Base-by-base conservation (phyloP, 768 basidiomycete species). In the Leccinum aurantiacum region DNA sequence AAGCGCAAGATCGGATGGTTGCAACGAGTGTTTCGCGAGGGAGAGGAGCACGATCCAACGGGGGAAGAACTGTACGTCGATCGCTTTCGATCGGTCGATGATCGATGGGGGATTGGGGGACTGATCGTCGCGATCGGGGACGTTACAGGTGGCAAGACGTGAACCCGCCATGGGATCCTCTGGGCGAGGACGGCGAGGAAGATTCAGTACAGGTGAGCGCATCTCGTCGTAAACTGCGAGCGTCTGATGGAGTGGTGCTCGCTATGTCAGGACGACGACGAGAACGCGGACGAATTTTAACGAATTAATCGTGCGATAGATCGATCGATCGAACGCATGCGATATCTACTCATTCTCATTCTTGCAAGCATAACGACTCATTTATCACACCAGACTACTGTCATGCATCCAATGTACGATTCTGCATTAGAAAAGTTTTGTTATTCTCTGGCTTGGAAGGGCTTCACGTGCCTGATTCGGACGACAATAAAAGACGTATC, bases 141-240 rank as follows among this genome's bases (percentile, higher is more conserved):
- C 44, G 24, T 19, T 33, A 27, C n/a, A 74, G 70, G 37, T 74
- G 70, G 72, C 17, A 10, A 3, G 68, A 71, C 5, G 61, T 19
- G 5, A 0, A 1, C 1, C n/a, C 57, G 8, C 68, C 70, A 2
- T 72, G 72, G 70, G 53, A 63, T 0, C 68, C 70, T 0, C 68
- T 71, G 49, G 33, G 68, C 38, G 64, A 74, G 4, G 70, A 74
- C 4, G 70, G 70, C 11, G 57, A 41, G 1, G 65, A 61, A 47
- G 72, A 74, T 29, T 11, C n/a, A 6, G 22, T 67, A 3, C 27
- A 59, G 49, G 69, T 62, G 29, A 47, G 68, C 15, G 3, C 14
- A 15, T 25, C 15, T 3, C 17, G 2, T 24, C n/a, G 2, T 14
- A 11, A 4, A 19, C 15, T 11, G 25, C 2, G 22, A 6, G 13